Percentiles rank a stretch among this genome's conserved stretches.
Conservation (phyloP, 2,329 filamentous ascomycete genomes). For the Epichloe scottii region DNA sequence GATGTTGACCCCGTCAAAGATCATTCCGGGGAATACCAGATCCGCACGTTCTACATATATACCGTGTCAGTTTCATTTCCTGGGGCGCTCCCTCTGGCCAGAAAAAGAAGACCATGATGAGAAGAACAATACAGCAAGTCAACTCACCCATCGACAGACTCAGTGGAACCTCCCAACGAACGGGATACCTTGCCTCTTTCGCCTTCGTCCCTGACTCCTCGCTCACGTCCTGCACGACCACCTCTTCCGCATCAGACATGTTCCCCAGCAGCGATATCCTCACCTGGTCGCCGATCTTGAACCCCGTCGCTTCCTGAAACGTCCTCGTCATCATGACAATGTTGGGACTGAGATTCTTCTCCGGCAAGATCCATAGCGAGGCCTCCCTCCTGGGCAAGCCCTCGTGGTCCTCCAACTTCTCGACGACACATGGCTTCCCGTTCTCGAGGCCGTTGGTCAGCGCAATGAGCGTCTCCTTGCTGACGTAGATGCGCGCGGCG, state of each 20-base stretch:
- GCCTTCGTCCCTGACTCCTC: conserved; percentile 21
- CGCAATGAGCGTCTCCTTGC: conserved; percentile 32
- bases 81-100: too few species aligned
- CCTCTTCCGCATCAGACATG: conserved; percentile 41
- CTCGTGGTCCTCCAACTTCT: conserved; percentile 16
- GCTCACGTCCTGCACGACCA: conserved; percentile 49
- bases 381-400: conserved; percentile 27
- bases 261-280: conserved; percentile 44
- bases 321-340: conserved; percentile 61
- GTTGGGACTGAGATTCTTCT: conserved; percentile 52
- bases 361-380: conserved; percentile 36
- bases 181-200: conserved; percentile 16
- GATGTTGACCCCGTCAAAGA: conserved; percentile 46
- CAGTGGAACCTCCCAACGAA: conserved; percentile 25
- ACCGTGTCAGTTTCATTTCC: background rate
- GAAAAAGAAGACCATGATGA: background rate
- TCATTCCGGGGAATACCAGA: conserved; percentile 55
- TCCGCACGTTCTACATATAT: conserved; percentile 43
- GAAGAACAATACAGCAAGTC: too few species aligned
- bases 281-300: conserved; percentile 58
- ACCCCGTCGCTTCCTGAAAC: conserved; percentile 58
- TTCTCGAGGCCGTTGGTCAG: conserved; percentile 30
- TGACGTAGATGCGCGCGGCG: conserved; percentile 35
- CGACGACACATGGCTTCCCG: conserved; percentile 29
- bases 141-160: conserved; percentile 21